phyloP scores from a whole-genome alignment of 768 basidiomycete genomes.

The Rhodotorula kratochvilovae region DNA sequence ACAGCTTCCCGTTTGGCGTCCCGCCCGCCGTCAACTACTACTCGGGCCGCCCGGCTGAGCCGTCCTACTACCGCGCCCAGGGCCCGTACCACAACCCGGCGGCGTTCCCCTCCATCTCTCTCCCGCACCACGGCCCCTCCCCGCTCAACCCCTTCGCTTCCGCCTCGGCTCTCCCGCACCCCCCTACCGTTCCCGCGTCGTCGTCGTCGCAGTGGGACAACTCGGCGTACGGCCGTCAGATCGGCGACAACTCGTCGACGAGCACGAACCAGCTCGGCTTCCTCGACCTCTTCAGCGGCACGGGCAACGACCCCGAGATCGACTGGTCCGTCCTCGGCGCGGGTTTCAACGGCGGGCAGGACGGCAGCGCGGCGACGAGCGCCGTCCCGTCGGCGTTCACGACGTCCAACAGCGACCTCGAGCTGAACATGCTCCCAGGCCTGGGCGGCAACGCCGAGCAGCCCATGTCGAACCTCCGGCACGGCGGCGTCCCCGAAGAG shows the following conservation, averaged over 20 bases:
- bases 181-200: background rate
- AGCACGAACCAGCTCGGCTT: constrained; percentile 22
- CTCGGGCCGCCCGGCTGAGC: constrained; percentile 18
- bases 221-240: constrained; percentile 26
- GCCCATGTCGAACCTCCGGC: constrained; percentile 28
- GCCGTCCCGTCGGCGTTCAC: constrained; percentile 10
- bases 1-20: constrained; percentile 12
- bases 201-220: constrained; percentile 27
- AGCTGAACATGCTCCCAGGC: background rate
- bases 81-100: constrained; percentile 5
- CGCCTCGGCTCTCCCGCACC: background rate
- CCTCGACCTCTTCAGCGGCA: constrained; percentile 28
- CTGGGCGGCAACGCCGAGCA: constrained; percentile 8
- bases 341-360: constrained; percentile 4
- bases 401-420: constrained; percentile 4
- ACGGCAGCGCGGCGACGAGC: background rate
- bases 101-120: constrained; percentile 13
- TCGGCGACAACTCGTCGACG: constrained; percentile 7
- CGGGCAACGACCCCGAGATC: constrained; percentile 20
- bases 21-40: constrained; percentile 18
- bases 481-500: constrained; percentile 16
- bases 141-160: constrained; percentile 31
- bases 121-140: constrained; percentile 17
- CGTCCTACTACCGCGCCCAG: constrained; percentile 5
- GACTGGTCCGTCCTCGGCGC: constrained; percentile 35